Percentiles rank a stretch among this genome's conserved stretches.
Evolutionary conservation across 257 asterid genomes (phyloP).

Genomic region (Petrea volubilis): DNA sequence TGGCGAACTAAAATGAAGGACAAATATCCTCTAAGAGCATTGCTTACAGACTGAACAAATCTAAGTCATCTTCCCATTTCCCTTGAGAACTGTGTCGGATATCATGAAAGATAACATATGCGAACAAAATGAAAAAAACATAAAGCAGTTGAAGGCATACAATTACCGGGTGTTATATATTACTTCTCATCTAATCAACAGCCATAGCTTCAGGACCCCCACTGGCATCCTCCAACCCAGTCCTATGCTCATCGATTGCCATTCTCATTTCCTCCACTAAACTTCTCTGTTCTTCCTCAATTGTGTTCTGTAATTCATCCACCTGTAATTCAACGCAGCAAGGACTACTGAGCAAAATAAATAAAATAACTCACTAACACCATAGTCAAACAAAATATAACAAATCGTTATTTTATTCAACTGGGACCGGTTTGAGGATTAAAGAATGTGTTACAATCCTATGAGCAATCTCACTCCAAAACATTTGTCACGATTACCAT

Average conservation of each 20-base stretch:
- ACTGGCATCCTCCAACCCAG: constrained; percentile 52
- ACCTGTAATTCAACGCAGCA: constrained; percentile 49
- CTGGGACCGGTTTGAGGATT: background rate
- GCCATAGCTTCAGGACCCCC: constrained; percentile 77
- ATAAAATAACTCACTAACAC: background rate
- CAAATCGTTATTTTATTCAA: background rate
- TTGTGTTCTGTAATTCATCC: constrained; percentile 89
- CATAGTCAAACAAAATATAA: background rate
- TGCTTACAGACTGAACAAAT: background rate
- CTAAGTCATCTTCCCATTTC: background rate
- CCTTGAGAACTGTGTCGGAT: background rate
- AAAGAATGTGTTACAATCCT: background rate
- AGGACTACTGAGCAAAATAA: constrained; percentile 13
- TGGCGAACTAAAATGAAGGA: background rate
- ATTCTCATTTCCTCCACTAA: constrained; percentile 85
- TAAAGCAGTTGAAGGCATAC: background rate
- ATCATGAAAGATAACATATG: background rate
- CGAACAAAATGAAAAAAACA: background rate
- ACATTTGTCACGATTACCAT: background rate
- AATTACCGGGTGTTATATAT: constrained; percentile 1
- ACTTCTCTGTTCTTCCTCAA: constrained; percentile 85
- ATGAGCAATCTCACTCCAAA: background rate
- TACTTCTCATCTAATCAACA: constrained; percentile 54
- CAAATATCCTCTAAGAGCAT: background rate
- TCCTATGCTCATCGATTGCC: constrained; percentile 67